Conservation (phyloP, 805 yeast genomes). For the Barnettozyma californica region DNA sequence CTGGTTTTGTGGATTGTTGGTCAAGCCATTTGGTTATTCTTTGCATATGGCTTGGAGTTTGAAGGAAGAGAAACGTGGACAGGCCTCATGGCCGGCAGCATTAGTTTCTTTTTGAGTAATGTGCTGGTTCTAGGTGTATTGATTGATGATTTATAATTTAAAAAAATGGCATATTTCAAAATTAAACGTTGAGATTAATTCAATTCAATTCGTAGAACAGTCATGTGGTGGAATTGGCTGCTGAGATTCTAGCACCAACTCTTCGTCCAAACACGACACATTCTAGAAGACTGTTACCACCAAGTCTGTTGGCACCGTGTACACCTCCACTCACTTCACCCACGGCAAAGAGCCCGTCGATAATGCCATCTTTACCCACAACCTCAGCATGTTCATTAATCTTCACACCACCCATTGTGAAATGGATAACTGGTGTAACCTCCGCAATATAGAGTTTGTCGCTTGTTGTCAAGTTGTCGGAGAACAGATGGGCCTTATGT, state of each 20-base stretch:
- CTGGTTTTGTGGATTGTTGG: conserved; percentile 57
- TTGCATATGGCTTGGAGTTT: conserved; percentile 79
- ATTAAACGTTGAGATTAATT: no score
- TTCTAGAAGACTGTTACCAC: conserved; percentile 24
- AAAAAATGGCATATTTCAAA: background rate
- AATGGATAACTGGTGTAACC: conserved; percentile 59
- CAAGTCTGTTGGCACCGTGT: conserved; percentile 56
- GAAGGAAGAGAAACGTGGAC: conserved; percentile 61
- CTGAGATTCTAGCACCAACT: conserved; percentile 32
- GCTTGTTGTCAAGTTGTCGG: conserved; percentile 17
- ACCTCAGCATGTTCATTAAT: conserved; percentile 45
- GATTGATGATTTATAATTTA: conserved; percentile 34
- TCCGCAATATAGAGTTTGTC: conserved; percentile 41
- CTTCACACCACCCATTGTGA: conserved; percentile 64
- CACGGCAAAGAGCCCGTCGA: conserved; percentile 49
- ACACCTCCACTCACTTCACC: conserved; percentile 70
- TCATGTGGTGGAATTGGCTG: background rate
- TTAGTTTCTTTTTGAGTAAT: conserved; percentile 56
- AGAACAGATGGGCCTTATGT: conserved; percentile 29
- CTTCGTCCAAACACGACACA: conserved; percentile 46
- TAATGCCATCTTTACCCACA: conserved; percentile 26
- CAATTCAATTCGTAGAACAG: background rate
- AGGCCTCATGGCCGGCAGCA: conserved; percentile 50
- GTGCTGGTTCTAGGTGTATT: conserved; percentile 55
- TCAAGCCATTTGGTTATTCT: conserved; percentile 74